Evolutionary conservation across 192 early-diverging fungal species (phyloP), one percentile per base, ranked within the genome.

Genomic region (Mortierella hygrophila): DNA sequence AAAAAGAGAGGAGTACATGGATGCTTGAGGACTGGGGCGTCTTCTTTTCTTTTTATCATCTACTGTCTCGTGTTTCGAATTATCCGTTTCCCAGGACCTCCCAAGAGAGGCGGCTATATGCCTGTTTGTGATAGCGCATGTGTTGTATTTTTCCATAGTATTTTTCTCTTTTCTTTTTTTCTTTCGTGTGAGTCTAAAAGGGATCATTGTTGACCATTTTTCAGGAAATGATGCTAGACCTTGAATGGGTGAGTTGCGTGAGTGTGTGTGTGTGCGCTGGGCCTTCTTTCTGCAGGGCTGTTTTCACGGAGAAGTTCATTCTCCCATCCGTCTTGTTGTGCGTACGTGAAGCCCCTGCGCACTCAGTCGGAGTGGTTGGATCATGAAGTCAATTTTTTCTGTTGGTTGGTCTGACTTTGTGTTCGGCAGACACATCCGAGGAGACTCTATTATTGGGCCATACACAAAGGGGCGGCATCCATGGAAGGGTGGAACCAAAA

Each of bases 401-500:
- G 60, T 65, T 65, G 60, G 20, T 3, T 52, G 49, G 16, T 46
- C 11, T 46, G 49, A 18, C 49, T 52, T 52, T 20, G 16, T 65
- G 60, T 65, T 65, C 60, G 60, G 60, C 60, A 65, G n/a, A 65
- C 60, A 65, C 60, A 65, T 65, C 60, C 60, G 60, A 65, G 60
- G 60, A 8, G 3, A 32, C 60, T 32, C 29, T 65, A 65, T 65
- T 32, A 65, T 65, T 65, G 60, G 60, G 60, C 60, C 60, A 65
- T 29, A 1, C 29, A 16, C n/a, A 9, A 65, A 32, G 26, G 11
- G 11, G 11, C 26, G 9, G 29, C 26, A 35, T 29, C 49, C 49
- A 20, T 20, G 49, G 49, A 52, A 52, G 18, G 18, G 49, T 26
- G 60, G 29, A 65, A 65, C 29, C 32, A 35, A 65, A 15, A 29